phyloP scores from a whole-genome alignment of 148 eudicot genomes.

The Gaultheria prostrata region DNA sequence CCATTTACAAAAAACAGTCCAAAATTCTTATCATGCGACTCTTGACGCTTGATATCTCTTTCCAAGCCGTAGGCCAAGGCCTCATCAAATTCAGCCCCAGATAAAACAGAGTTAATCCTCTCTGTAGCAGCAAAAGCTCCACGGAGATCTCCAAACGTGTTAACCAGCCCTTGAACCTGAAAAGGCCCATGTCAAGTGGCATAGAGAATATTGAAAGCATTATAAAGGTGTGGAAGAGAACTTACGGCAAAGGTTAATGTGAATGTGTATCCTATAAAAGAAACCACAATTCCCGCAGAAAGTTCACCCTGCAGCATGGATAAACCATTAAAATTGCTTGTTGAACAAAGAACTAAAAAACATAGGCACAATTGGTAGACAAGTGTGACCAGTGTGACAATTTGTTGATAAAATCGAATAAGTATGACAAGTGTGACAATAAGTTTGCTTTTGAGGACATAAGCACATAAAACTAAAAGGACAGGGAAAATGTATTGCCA shows the following conservation, averaged over 20 bases:
- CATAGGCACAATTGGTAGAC: background rate
- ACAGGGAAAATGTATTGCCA: background rate
- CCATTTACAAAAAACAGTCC: slow-evolving; percentile 49
- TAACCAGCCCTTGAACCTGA: slow-evolving; percentile 97
- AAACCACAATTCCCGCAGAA: slow-evolving; percentile 79
- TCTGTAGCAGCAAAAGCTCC: slow-evolving; percentile 91
- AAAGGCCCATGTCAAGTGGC: slow-evolving; percentile 8
- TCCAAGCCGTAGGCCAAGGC: slow-evolving; percentile 81
- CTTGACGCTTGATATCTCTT: slow-evolving; percentile 64
- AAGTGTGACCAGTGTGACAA: background rate
- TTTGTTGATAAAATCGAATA: background rate
- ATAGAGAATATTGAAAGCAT: slow-evolving; percentile 3
- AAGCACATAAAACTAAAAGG: slow-evolving; percentile 3
- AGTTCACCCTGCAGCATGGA: slow-evolving; percentile 77
- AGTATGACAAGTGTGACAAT: background rate
- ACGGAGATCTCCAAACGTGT: slow-evolving; percentile 96
- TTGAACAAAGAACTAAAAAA: background rate
- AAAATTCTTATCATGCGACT: slow-evolving; percentile 52
- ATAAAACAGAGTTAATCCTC: slow-evolving; percentile 86
- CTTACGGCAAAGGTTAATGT: slow-evolving; percentile 96
- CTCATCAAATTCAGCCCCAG: slow-evolving; percentile 79
- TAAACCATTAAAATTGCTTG: slow-evolving; percentile 4
- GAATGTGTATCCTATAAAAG: slow-evolving; percentile 96
- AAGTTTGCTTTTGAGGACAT: slow-evolving; percentile 2
- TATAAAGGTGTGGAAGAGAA: slow-evolving; percentile 1